Conservation (phyloP, 768 basidiomycete species). For the Serendipita sp. region DNA sequence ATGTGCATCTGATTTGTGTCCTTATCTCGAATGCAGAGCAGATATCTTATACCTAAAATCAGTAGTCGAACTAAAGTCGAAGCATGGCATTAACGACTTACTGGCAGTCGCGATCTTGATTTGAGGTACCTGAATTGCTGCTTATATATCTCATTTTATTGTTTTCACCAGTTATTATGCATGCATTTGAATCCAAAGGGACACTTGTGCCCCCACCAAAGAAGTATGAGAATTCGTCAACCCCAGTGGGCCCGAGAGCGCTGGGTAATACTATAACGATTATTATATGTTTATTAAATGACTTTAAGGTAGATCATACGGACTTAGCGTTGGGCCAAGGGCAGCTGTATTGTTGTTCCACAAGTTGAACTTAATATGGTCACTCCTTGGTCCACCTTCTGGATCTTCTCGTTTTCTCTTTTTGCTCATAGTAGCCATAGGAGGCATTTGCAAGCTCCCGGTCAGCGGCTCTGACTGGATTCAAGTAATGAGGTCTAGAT, state of each 20-base stretch:
- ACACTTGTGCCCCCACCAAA: neutral
- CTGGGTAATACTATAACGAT: no score
- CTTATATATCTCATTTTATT: conserved; percentile 67
- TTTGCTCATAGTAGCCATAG: conserved; percentile 14
- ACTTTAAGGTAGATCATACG: neutral
- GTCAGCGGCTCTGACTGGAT: neutral
- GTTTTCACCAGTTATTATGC: conserved; percentile 68
- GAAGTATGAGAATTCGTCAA: no score
- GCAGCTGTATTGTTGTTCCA: neutral
- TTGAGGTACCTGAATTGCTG: conserved; percentile 32
- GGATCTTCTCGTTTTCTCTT: conserved; percentile 32
- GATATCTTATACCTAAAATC: conserved; percentile 36
- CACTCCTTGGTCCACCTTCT: conserved; percentile 18
- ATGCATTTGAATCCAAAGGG: conserved; percentile 13
- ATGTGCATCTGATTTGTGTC: conserved; percentile 53
- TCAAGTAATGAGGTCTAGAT: neutral
- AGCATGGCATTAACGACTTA: conserved; percentile 22
- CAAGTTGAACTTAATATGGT: neutral
- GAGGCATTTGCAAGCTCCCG: no score
- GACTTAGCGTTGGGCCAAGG: neutral
- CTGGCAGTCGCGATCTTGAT: conserved; percentile 49
- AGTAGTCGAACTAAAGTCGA: neutral
- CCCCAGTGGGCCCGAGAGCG: no score
- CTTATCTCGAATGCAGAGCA: conserved; percentile 70
- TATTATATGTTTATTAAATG: neutral